These are phyloP conservation scores for Suhomyces sp. DNA, from an alignment of 805 yeast genomes.

Conservation along the genomic window DNA sequence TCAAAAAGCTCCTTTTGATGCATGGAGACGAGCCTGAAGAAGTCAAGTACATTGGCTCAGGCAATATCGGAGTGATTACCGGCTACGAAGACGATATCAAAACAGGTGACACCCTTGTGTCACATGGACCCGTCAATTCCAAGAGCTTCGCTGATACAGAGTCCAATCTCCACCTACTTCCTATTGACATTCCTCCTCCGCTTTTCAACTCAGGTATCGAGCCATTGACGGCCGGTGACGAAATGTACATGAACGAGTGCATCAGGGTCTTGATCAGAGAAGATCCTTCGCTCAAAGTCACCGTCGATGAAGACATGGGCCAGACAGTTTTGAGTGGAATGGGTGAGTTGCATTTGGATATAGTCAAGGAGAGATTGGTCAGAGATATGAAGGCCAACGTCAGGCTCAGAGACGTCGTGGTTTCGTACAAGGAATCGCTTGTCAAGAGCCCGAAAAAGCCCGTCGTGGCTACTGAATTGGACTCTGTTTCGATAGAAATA, in stretches of 20 bases:
- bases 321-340: constrained; percentile 89
- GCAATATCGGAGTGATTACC: constrained; percentile 89
- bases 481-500: constrained; percentile 22
- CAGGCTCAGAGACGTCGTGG: constrained; percentile 78
- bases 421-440: constrained; percentile 79
- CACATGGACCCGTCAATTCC: constrained; percentile 48
- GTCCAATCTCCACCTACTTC: constrained; percentile 52
- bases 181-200: constrained; percentile 87
- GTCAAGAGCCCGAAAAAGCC: neutral
- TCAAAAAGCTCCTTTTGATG: constrained; percentile 73
- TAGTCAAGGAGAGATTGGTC: constrained; percentile 75
- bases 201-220: constrained; percentile 84
- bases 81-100: constrained; percentile 65
- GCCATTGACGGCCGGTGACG: constrained; percentile 81
- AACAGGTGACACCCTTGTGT: constrained; percentile 88
- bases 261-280: constrained; percentile 68
- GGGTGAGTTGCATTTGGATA: constrained; percentile 96
- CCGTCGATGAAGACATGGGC: constrained; percentile 79
- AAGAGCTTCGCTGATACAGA: constrained; percentile 45
- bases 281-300: constrained; percentile 80
- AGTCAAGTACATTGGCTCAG: constrained; percentile 59
- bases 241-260: constrained; percentile 67
- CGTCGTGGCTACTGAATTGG: constrained; percentile 12
- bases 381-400: constrained; percentile 80
- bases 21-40: constrained; percentile 85